A percentile compares a stretch with the other conserved stretches of the same genome.
Conservation (phyloP, 2,329 filamentous ascomycete genomes). For the Fusarium piperis region DNA sequence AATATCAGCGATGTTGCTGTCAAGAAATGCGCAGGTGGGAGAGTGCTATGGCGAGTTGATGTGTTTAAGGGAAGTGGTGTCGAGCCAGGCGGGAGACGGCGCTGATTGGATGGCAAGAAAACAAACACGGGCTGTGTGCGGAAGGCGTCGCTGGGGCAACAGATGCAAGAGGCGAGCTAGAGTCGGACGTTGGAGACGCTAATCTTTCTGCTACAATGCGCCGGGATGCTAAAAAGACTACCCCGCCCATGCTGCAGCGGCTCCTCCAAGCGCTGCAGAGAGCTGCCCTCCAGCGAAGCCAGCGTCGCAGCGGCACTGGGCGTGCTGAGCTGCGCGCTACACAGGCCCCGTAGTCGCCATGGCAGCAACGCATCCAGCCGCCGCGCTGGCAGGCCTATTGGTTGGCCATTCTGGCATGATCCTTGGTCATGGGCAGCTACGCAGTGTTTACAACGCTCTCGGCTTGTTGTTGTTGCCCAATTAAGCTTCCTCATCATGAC, state of each 20-base stretch:
- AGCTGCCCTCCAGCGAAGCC: slow-evolving; percentile 24
- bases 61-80: slow-evolving; percentile 47
- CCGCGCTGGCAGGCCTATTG: slow-evolving; percentile 33
- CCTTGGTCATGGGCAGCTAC: slow-evolving; percentile 29
- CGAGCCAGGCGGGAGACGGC: slow-evolving; percentile 22
- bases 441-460: slow-evolving; percentile 31
- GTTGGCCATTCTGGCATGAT: slow-evolving; percentile 39
- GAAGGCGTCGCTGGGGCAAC: slow-evolving; percentile 44
- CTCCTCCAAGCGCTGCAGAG: slow-evolving; percentile 32
- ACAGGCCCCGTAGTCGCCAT: slow-evolving; percentile 43
- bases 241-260: slow-evolving; percentile 40
- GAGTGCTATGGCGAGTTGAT: slow-evolving; percentile 39
- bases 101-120: slow-evolving; percentile 46
- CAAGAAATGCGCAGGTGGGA: slow-evolving; percentile 38
- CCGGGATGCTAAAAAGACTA: slow-evolving; percentile 29
- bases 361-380: slow-evolving; percentile 43
- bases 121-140: slow-evolving; percentile 41
- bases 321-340: slow-evolving; percentile 7
- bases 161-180: slow-evolving; percentile 15
- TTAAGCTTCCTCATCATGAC: slow-evolving; percentile 34
- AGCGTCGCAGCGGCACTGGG: slow-evolving; percentile 27
- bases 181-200: slow-evolving; percentile 37
- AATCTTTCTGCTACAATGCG: slow-evolving; percentile 44
- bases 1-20: slow-evolving; percentile 38
- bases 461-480: slow-evolving; percentile 35